Percentiles rank a stretch among this genome's conserved stretches.
Conservation (phyloP, 2,329 filamentous ascomycete genomes). For the Alternaria conjuncta region DNA sequence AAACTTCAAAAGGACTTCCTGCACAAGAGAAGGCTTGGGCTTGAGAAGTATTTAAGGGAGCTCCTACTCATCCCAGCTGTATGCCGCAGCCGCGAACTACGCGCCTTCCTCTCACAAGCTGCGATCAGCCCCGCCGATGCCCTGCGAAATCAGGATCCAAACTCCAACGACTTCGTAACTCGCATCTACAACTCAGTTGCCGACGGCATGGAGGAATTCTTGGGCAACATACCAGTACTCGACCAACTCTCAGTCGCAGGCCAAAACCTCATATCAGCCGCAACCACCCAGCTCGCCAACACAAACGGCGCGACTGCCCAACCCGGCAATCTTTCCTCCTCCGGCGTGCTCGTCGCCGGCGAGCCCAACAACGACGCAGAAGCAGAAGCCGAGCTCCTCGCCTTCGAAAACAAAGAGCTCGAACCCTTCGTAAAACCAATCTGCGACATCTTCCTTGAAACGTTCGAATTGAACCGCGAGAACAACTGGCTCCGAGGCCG, state of each 20-base stretch:
- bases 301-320: slow-evolving; percentile 30
- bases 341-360: slow-evolving; percentile 47
- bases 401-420: slow-evolving; percentile 80
- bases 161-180: slow-evolving; percentile 80
- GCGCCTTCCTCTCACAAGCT: slow-evolving; percentile 87
- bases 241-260: slow-evolving; percentile 93
- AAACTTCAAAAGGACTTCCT: slow-evolving; percentile 96
- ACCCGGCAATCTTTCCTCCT: slow-evolving; percentile 17
- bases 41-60: slow-evolving; percentile 83
- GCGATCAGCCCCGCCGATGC: slow-evolving; percentile 74
- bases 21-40: slow-evolving; percentile 80
- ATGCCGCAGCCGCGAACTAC: slow-evolving; percentile 88
- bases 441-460: slow-evolving; percentile 94
- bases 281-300: slow-evolving; percentile 59
- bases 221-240: slow-evolving; percentile 93
- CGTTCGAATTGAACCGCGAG: slow-evolving; percentile 91
- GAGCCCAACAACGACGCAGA: slow-evolving; percentile 67
- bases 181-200: slow-evolving; percentile 96
- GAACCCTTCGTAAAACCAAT: slow-evolving; percentile 99
- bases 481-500: slow-evolving; percentile 97
- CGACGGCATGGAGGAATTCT: slow-evolving; percentile 96
- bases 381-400: slow-evolving; percentile 91
- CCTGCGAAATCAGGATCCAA: slow-evolving; percentile 65
- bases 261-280: slow-evolving; percentile 85
- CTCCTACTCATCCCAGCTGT: slow-evolving; percentile 88